These are phyloP conservation scores for Nannizzia gypsea DNA, from an alignment of 2,329 filamentous ascomycete species.

Conservation along the genomic window DNA sequence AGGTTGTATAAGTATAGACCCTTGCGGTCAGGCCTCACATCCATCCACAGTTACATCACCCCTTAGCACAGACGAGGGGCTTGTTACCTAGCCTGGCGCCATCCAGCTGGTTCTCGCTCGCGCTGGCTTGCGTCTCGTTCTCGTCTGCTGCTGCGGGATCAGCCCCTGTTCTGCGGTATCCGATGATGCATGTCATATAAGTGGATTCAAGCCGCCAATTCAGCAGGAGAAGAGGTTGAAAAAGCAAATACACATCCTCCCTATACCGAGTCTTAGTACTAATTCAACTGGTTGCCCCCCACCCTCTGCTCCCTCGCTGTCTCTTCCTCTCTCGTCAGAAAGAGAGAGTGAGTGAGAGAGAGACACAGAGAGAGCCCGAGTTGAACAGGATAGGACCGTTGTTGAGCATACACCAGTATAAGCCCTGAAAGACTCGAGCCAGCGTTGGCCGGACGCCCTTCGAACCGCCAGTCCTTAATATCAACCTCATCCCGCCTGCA, in stretches of 20 bases:
- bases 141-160: conserved; percentile 3
- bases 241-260: conserved; percentile 1
- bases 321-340: too few relatives aligned
- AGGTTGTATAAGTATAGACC: background rate
- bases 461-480: background rate
- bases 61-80: background rate
- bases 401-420: too few relatives aligned
- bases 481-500: background rate
- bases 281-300: background rate
- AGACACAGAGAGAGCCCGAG: too few relatives aligned
- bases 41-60: background rate
- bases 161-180: conserved; percentile 1
- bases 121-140: background rate
- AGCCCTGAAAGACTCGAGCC: background rate
- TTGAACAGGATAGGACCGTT: background rate
- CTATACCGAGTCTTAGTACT: background rate
- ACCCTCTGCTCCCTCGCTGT: background rate
- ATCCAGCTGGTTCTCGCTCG: conserved; percentile 1
- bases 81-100: background rate
- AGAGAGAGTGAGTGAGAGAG: too few relatives aligned
- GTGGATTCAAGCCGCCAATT: conserved; percentile 5
- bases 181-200: conserved; percentile 5
- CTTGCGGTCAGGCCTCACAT: background rate
- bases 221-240: conserved; percentile 1
- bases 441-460: background rate